Evolutionary conservation across 192 early-diverging fungal species (phyloP).

Genomic region (Backusella mclennaniae): DNA sequence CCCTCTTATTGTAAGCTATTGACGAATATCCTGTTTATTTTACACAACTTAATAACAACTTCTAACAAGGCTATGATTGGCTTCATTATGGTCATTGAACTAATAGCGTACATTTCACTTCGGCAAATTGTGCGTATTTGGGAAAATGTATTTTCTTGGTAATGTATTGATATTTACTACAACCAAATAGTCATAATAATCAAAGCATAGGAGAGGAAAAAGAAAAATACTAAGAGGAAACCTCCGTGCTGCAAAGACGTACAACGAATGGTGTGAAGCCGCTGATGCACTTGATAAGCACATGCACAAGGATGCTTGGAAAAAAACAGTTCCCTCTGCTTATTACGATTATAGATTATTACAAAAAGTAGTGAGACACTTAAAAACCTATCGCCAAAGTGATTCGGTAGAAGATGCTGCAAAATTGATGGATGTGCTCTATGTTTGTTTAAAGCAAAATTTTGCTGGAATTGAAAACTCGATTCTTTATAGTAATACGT

Average conservation of each 20-base stretch:
- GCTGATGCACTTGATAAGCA: constrained; percentile 59
- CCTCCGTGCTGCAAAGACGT: constrained; percentile 51
- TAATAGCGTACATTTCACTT: constrained; percentile 54
- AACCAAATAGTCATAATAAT: too few relatives aligned
- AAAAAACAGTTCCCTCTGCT: constrained; percentile 49
- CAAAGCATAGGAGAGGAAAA: constrained; percentile 48
- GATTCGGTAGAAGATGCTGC: constrained; percentile 32
- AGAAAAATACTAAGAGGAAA: constrained; percentile 41
- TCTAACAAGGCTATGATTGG: constrained; percentile 48
- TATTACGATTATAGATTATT: constrained; percentile 66
- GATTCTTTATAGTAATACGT: constrained; percentile 67
- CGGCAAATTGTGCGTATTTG: constrained; percentile 61
- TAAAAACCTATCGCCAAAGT: constrained; percentile 34
- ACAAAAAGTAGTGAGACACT: constrained; percentile 49
- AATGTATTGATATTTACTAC: constrained; percentile 1
- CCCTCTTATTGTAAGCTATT: constrained; percentile 48
- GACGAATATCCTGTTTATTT: background rate
- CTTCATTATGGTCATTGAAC: constrained; percentile 56
- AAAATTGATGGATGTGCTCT: constrained; percentile 49
- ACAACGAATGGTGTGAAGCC: constrained; percentile 59
- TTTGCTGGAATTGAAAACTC: constrained; percentile 75
- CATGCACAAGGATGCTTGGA: constrained; percentile 70
- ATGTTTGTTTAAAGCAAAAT: constrained; percentile 69
- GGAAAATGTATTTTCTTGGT: constrained; percentile 62
- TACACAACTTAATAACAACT: background rate